Evolutionary conservation across 2,329 filamentous ascomycete species (phyloP), one percentile per base, ranked within the genome.

Genomic region (Arthrobotrys iridis): DNA sequence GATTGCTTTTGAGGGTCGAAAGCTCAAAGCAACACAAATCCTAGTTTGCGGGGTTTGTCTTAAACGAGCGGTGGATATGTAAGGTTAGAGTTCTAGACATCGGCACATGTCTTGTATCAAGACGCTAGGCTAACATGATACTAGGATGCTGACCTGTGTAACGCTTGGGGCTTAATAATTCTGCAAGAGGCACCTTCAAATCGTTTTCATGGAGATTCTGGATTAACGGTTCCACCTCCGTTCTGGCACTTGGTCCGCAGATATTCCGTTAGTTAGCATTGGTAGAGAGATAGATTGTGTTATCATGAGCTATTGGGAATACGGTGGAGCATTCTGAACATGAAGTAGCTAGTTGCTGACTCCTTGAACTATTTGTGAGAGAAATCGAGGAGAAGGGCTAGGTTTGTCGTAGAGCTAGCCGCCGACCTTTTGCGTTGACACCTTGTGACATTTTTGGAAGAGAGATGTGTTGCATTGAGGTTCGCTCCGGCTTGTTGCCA

Each of bases 401-500:
- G n/a, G n/a, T n/a, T n/a, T n/a, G 35, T 33, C n/a, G 46, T n/a
- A n/a, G n/a, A n/a, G 4, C 20, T 30, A 52, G 7, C 26, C n/a
- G 26, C 15, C 26, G n/a, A 33, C 45, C 35, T n/a, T n/a, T 40
- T 8, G 35, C 35, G 4, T 40, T 13, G 13, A 40, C 35, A 40
- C 26, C 10, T 41, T 59, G 55, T 59, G 55, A 43, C 26, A 59
- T 59, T 59, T 59, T 59, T 11, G 20, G 43, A 18, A 5, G 22
- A 8, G 4, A 40, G 35, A 71, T 55, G 57, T 63, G 66, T 71
- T 71, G 66, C 26, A 37, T 11, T 2, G 37, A 62, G 46, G 57
- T 55, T 63, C 40, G 45, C 57, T 43, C 48, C 33, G 10, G 10
- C 7, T 13, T n/a, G 58, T 71, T 71, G 57, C 48, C 66, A 28